Evolutionary conservation across 352 stramenopile species (phyloP), one percentile per base, ranked within the genome.

Genomic region (Plasmopara muralis): DNA sequence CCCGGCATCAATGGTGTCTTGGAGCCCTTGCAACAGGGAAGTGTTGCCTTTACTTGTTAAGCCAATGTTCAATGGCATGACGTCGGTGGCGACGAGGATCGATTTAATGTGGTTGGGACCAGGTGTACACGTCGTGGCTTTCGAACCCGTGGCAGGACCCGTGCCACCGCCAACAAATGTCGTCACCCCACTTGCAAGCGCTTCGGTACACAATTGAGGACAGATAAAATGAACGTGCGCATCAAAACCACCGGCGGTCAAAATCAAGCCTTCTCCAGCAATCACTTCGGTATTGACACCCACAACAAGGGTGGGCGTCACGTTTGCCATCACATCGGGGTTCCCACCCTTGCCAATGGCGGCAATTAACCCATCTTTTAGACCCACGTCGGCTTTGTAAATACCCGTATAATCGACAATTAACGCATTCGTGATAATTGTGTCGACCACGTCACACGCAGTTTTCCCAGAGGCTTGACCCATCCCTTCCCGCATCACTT

Each of bases 181-280:
- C 4, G 95, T 98, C 3, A 99, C 60, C 6, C 95, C 95, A 55
- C 75, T 94, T 12, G 86, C 73, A 35, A 98, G 74, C 0, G 94
- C 95, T 64, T 98, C 94, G 7, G 96, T 93, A 57, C 80, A 93
- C 34, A 98, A 81, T 62, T 84, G 70, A 4, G 95, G 95, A 62
- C 95, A 99, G 62, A 99, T 99, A 57, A 95, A 99, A 72, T 99
- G 95, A 35, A 98, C 85, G 62, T 99, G 95, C 10, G 93, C 87
- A 66, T 99, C 95, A 41, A 98, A 88, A 29, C 89, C 95, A 44
- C 95, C 95, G 16, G 95, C 89, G 6, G 95, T 98, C 8, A 99
- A 52, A 74, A 99, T 97, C 50, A 98, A 69, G 12, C 93, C 93
- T 77, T 98, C 95, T 46, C 89, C 95, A 9, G 95, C 95, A 68